A percentile compares a stretch with the other conserved stretches of the same genome.
phyloP scores from a whole-genome alignment of 495 filamentous ascomycete genomes.

The Monascus purpureus region DNA sequence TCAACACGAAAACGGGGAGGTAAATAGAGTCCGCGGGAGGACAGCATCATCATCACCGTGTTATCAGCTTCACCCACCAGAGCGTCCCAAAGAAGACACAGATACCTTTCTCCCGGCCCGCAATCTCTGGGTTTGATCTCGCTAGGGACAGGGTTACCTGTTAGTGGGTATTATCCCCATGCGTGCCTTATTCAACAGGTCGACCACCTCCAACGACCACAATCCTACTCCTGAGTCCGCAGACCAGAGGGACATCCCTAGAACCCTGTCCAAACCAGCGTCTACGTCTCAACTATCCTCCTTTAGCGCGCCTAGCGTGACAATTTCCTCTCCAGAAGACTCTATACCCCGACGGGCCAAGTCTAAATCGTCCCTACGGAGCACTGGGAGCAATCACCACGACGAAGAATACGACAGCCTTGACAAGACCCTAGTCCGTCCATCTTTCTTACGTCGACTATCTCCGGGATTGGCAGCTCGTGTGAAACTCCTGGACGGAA shows the following conservation, averaged over 20 bases:
- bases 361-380: conserved; percentile 29
- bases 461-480: conserved; percentile 66
- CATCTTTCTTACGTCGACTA: conserved; percentile 28
- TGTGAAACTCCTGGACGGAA: conserved; percentile 56
- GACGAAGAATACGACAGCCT: conserved; percentile 17
- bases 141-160: no score
- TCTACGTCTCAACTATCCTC: conserved; percentile 7
- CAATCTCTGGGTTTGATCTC: no score
- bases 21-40: no score
- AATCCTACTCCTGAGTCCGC: conserved; percentile 10
- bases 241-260: conserved; percentile 10
- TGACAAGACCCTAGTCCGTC: conserved; percentile 17
- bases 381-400: conserved; percentile 20
- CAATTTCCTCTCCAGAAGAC: conserved; percentile 19
- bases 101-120: no score
- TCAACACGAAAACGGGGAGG: no score
- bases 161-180: conserved; percentile 15
- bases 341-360: conserved; percentile 23
- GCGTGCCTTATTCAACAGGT: conserved; percentile 27
- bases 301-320: conserved; percentile 15
- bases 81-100: no score
- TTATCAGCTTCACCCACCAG: no score
- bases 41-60: no score
- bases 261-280: conserved; percentile 10
- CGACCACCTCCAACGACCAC: conserved; percentile 13